phyloP scores from a whole-genome alignment of 2,329 filamentous ascomycete genomes.

The Atkinsonella texensis region DNA sequence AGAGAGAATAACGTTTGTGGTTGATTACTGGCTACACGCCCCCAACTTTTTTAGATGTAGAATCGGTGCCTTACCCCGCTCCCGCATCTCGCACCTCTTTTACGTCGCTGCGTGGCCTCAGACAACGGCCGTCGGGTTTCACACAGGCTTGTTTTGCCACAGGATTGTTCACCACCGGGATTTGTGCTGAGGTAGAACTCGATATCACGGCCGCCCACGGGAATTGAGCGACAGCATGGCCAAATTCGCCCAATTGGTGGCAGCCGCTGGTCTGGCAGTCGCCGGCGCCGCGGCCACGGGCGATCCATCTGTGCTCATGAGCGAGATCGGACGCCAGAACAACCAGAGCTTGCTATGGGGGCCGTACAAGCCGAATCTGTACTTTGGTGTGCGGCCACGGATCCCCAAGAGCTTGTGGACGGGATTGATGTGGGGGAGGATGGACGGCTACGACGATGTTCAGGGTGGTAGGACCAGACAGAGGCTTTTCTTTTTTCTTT shows the following conservation, averaged over 20 bases:
- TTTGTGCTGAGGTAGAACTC: no score
- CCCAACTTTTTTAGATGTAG: constrained; percentile 10
- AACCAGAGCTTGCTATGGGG: constrained; percentile 93
- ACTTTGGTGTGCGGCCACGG: constrained; percentile 80
- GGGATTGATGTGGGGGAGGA: constrained; percentile 78
- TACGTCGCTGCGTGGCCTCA: constrained; percentile 1
- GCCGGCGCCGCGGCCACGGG: constrained; percentile 15
- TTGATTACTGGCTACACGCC: neutral
- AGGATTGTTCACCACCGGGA: neutral
- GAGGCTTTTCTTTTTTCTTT: no score
- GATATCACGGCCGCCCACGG: neutral
- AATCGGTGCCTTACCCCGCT: constrained; percentile 15
- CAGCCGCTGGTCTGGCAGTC: constrained; percentile 17
- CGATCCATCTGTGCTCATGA: constrained; percentile 28
- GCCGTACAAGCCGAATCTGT: constrained; percentile 85
- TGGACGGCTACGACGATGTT: constrained; percentile 65
- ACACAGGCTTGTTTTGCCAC: neutral
- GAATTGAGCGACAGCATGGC: constrained; percentile 14
- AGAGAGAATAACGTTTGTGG: neutral
- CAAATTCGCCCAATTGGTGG: constrained; percentile 19
- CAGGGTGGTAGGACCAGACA: constrained; percentile 48
- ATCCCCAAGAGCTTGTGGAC: constrained; percentile 71
- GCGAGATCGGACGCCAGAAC: constrained; percentile 40
- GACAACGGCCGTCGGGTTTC: neutral
- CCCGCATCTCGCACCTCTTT: neutral